These are phyloP conservation scores for Debaryomyces singareniensis DNA, from an alignment of 1,139 yeast species.

Conservation along the genomic window DNA sequence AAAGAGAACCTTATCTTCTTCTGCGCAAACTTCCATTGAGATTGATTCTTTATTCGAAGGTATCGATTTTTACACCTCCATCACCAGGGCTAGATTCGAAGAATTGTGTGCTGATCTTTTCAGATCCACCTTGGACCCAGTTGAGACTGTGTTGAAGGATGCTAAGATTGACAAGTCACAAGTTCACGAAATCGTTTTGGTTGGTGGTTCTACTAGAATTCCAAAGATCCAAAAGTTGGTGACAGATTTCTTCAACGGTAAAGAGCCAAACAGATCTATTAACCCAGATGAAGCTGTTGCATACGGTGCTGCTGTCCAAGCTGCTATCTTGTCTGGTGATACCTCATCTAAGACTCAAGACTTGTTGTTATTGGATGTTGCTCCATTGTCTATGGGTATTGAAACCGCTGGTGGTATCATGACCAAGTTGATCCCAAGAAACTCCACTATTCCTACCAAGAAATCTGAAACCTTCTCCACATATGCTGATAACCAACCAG, in stretches of 20 bases:
- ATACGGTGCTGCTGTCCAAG: conserved; percentile 98
- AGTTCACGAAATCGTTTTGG: conserved; percentile 92
- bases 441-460: conserved; percentile 94
- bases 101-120: conserved; percentile 93
- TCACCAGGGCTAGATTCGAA: conserved; percentile 99
- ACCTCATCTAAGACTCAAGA: conserved; percentile 69
- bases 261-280: conserved; percentile 89
- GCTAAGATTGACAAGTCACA: conserved; percentile 83
- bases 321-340: conserved; percentile 76
- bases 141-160: conserved; percentile 95
- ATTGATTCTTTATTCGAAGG: conserved; percentile 96
- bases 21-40: conserved; percentile 93
- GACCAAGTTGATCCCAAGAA: conserved; percentile 95
- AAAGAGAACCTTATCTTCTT: conserved; percentile 95
- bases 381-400: conserved; percentile 92
- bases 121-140: conserved; percentile 95
- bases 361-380: conserved; percentile 79
- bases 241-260: conserved; percentile 96
- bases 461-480: conserved; percentile 96
- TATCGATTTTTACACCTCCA: conserved; percentile 91
- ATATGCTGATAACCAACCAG: conserved; percentile 95
- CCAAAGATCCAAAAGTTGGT: conserved; percentile 97
- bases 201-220: conserved; percentile 99
- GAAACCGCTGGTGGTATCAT: conserved; percentile 98
- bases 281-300: conserved; percentile 99